Evolutionary conservation across 2,329 filamentous ascomycete genomes (phyloP).

Genomic region (Aspergillus viridinutans): DNA sequence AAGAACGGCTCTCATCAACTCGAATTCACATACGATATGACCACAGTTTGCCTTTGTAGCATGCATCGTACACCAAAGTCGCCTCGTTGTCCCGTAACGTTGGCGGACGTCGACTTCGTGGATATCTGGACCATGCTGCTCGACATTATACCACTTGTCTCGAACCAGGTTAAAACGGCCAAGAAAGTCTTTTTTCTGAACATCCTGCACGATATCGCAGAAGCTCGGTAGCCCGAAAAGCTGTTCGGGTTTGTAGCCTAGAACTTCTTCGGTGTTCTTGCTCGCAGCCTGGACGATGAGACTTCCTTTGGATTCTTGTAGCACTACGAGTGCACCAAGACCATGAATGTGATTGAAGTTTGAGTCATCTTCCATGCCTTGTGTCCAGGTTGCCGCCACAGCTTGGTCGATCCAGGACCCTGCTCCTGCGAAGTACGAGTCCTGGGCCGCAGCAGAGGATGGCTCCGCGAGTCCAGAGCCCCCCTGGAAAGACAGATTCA

Average conservation of each 20-base stretch:
- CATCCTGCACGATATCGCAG: conserved; percentile 76
- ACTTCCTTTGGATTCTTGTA: conserved; percentile 59
- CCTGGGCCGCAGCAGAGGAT: background rate
- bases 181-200: conserved; percentile 78
- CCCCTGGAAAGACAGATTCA: background rate
- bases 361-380: background rate
- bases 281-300: conserved; percentile 70
- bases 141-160: conserved; percentile 73
- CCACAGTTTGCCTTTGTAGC: conserved; percentile 64
- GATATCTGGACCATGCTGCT: conserved; percentile 75
- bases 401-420: background rate
- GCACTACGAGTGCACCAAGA: conserved; percentile 53
- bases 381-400: background rate
- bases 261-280: conserved; percentile 71
- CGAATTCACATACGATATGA: conserved; percentile 81
- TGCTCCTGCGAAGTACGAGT: background rate
- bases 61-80: conserved; percentile 86
- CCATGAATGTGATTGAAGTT: background rate
- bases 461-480: background rate
- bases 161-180: conserved; percentile 86
- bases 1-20: conserved; percentile 76
- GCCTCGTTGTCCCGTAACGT: conserved; percentile 53
- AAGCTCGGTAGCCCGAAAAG: conserved; percentile 73
- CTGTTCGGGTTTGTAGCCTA: conserved; percentile 72
- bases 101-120: conserved; percentile 72